These are phyloP conservation scores for Dichotomocladium elegans DNA, from an alignment of 371 early-diverging fungal genomes.

Conservation along the genomic window DNA sequence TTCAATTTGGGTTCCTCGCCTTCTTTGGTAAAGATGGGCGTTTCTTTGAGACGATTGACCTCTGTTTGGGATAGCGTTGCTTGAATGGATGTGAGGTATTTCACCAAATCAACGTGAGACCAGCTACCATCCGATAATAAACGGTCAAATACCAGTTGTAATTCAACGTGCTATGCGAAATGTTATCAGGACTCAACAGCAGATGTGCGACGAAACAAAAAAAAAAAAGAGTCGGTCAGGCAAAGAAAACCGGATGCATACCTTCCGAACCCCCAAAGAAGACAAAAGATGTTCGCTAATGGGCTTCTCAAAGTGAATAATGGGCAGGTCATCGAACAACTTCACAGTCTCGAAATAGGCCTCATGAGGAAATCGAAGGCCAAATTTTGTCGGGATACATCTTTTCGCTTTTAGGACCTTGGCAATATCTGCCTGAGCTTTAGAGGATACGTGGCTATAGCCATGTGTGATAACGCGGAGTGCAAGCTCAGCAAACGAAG, in stretches of 20 bases:
- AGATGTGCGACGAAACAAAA: too few species aligned
- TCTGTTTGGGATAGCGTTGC: constrained; percentile 62
- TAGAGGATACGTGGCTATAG: constrained; percentile 34
- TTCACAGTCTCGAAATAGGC: constrained; percentile 80
- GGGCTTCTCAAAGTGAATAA: constrained; percentile 51
- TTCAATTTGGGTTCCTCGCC: constrained; percentile 28
- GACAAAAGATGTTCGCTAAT: constrained; percentile 59
- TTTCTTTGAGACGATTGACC: constrained; percentile 55
- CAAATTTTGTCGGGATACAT: constrained; percentile 75
- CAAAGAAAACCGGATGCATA: constrained; percentile 9
- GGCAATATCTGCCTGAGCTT: constrained; percentile 45
- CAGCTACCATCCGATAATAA: constrained; percentile 77
- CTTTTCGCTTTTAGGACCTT: constrained; percentile 37
- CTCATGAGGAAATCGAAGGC: constrained; percentile 66
- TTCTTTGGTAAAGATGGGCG: constrained; percentile 70
- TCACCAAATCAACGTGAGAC: constrained; percentile 83
- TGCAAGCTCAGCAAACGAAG: constrained; percentile 65
- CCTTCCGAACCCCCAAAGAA: constrained; percentile 80
- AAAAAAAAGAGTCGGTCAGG: neutral
- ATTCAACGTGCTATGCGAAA: constrained; percentile 75
- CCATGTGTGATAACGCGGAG: constrained; percentile 54
- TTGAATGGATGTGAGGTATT: constrained; percentile 73
- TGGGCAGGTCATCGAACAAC: constrained; percentile 81
- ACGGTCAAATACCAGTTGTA: constrained; percentile 84
- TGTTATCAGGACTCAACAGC: too few species aligned